Evolutionary conservation across 23 red algal genomes (phyloP), one percentile per base, ranked within the genome.

Genomic region (Gracilaria domingensis): DNA sequence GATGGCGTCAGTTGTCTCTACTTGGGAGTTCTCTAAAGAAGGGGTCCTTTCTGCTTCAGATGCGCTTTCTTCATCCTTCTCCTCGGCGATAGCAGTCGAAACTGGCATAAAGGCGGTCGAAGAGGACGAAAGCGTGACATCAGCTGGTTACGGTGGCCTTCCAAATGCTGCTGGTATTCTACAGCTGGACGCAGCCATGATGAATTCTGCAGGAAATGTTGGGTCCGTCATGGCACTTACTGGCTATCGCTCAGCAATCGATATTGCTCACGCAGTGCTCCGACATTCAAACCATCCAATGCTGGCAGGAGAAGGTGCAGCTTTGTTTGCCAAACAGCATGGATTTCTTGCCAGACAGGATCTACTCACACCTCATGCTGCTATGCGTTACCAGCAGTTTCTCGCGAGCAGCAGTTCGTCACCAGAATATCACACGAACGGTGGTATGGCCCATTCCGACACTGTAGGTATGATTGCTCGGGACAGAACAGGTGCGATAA

Each of bases 71-170:
- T 23, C 37, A 0, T 64, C 73, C 25, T 71, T 16, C 26, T 72
- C 62, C 33, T 49, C 51, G 0, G 57, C 84, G 20, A 85, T 90
- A 57, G 96, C 96, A 11, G 75, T 95, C 16, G 84, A 66, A 40
- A 58, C 42, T 26, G 96, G 93, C 36, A 88, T 98, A 34, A 55
- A 75, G 24, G 73, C 69, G 12, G 90, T 98, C 11, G 96, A 98
- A 62, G 42, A 65, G 0, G 93, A 98, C 66, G 39, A 82, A 24
- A 61, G 69, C 30, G 93, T 98, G 8, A 86, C 93, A 28, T 95
- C 93, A 26, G 96, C 93, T 32, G 96, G 96, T 23, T 95, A 98
- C 49, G 96, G 96, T 32, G 96, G 96, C 34, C 83, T 98, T 17
- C 93, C 96, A 21, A 95, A 88, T 33, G 73, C 89, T 11, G 47